phyloP scores from a whole-genome alignment of 2,329 filamentous ascomycete genomes.

The Epichloe glyceriae region DNA sequence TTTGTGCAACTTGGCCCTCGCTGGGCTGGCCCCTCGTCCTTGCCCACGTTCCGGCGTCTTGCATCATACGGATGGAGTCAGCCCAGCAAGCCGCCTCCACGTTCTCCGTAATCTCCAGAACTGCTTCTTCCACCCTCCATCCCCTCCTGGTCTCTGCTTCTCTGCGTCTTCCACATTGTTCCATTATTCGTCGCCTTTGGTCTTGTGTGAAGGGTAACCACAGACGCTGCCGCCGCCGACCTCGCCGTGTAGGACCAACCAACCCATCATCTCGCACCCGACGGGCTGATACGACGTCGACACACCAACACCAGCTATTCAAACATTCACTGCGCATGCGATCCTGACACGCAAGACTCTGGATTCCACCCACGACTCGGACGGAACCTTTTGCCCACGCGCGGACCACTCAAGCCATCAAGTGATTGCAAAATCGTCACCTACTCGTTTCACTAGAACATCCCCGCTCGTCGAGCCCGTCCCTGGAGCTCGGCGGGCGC shows the following conservation, averaged over 20 bases:
- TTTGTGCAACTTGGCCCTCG: too few species aligned
- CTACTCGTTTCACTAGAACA: background rate
- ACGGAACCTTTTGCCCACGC: background rate
- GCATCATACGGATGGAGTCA: background rate
- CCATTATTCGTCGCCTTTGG: background rate
- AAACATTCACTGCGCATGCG: background rate
- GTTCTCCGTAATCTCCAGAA: background rate
- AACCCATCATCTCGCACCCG: background rate
- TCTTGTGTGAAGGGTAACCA: background rate
- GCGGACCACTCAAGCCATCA: background rate
- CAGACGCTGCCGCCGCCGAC: background rate
- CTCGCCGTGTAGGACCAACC: background rate
- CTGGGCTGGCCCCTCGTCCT: too few species aligned
- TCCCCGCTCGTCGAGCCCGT: slow-evolving; percentile 45
- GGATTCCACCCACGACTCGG: background rate
- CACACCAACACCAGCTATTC: background rate
- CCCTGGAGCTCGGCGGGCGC: slow-evolving; percentile 45
- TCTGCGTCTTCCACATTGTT: background rate
- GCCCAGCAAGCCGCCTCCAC: slow-evolving; percentile 1
- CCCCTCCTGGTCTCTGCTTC: background rate
- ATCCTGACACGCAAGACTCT: background rate
- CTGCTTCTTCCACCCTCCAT: background rate
- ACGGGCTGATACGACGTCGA: background rate
- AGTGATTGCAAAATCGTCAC: background rate
- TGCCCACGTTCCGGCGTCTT: background rate